These are phyloP conservation scores for Alternaria sp. DNA, from an alignment of 2,329 filamentous ascomycete genomes.

Conservation along the genomic window DNA sequence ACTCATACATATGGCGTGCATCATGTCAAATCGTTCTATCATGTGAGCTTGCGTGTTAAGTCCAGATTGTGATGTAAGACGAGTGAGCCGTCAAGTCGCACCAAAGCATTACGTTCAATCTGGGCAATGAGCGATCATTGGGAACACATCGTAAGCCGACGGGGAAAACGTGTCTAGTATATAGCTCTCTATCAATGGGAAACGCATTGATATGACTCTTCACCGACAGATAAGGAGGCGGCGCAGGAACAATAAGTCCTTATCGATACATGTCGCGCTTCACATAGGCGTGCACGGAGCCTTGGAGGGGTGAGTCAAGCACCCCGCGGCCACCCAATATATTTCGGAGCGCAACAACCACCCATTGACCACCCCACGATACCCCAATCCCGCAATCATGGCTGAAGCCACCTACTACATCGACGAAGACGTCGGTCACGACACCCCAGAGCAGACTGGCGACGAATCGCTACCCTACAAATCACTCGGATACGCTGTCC, in stretches of 20 bases:
- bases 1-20: neutral
- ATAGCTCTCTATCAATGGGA: neutral
- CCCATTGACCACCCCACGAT: slow-evolving; percentile 20
- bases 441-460: slow-evolving; percentile 70
- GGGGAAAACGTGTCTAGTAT: neutral
- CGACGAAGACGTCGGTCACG: slow-evolving; percentile 79
- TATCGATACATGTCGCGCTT: slow-evolving; percentile 28
- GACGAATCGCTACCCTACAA: slow-evolving; percentile 80
- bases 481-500: slow-evolving; percentile 77
- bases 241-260: slow-evolving; percentile 3
- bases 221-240: slow-evolving; percentile 17
- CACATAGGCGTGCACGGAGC: slow-evolving; percentile 18
- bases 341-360: slow-evolving; percentile 32
- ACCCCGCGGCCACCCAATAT: slow-evolving; percentile 30
- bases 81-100: neutral
- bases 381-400: slow-evolving; percentile 43
- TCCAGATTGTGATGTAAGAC: neutral
- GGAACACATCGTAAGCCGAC: neutral
- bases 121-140: neutral
- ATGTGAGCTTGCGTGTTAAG: neutral
- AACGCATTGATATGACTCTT: slow-evolving; percentile 3
- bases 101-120: neutral
- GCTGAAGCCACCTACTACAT: slow-evolving; percentile 67
- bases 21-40: neutral
- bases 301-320: slow-evolving; percentile 16